Base-by-base conservation (phyloP, 1,139 yeast species). In the Pichiaceae sp. region DNA sequence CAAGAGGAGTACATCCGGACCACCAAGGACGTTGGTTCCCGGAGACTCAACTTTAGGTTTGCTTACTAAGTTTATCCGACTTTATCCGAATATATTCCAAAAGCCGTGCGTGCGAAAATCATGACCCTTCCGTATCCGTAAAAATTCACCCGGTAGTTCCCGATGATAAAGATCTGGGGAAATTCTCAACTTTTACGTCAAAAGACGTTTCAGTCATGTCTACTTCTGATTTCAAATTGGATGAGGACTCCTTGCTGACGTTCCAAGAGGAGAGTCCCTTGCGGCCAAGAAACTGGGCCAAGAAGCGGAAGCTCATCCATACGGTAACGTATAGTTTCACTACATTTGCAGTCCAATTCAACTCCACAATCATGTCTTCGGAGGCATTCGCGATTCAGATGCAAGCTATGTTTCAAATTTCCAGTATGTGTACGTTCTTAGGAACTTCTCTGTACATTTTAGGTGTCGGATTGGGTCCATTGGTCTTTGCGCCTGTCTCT, bases 401-500 rank as follows among this genome's bases (percentile, higher is more conserved):
- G 32, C 59, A 63, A 50, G 54, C 56, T 17, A 66, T 70, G 19
- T 72, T 73, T 40, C 45, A 38, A 64, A 66, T 68, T 14, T 70
- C 77, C 6, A 70, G 75, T 53, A 78, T 76, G 34, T 61, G 79
- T 42, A 77, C 73, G 15, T 53, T 81, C 25, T 61, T 83, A 1
- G 93, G 91, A 7, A 66, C 82, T 43, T 74, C 91, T 0, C 72
- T 82, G 45, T 82, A 82, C 52, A 59, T 82, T 40, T 41, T 82
- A 35, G 93, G 94, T n/a, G 66, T 82, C 37, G 80, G 87, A 0
- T 57, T 74, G 42, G 86, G 86, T 6, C 91, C 91, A 1, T 74
- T 78, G 11, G 44, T 81, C 36, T 78, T 83, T n/a, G 87, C 89
- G 7, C 93, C 93, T 20, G 56, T 81, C 31, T 78, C 87, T 16